These are phyloP conservation scores for Spinellus fusiger DNA, from an alignment of 192 early-diverging fungal species.

Conservation along the genomic window DNA sequence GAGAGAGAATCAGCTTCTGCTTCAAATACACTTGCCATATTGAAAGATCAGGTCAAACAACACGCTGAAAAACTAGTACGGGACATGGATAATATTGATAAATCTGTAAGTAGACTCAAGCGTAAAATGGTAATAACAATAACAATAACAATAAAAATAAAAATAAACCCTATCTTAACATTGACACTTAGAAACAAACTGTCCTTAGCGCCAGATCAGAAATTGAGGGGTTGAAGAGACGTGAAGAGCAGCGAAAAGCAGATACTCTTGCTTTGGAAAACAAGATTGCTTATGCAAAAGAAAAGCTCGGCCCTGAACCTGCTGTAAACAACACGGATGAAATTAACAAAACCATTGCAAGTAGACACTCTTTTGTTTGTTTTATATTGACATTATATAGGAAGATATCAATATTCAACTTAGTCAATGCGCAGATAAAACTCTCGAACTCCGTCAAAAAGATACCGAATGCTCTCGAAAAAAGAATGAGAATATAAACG, in stretches of 20 bases:
- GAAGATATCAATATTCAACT: slow-evolving; percentile 12
- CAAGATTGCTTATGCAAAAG: slow-evolving; percentile 27
- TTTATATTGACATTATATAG: slow-evolving; percentile 4
- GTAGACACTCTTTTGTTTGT: not conserved
- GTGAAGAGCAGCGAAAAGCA: slow-evolving; percentile 25
- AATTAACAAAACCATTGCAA: slow-evolving; percentile 31
- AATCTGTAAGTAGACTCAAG: no score
- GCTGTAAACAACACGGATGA: slow-evolving; percentile 19
- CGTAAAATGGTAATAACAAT: no score
- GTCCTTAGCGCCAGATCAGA: slow-evolving; percentile 25
- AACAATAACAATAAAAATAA: no score
- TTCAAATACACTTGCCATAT: no score
- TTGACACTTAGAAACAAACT: slow-evolving; percentile 26
- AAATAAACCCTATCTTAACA: not conserved
- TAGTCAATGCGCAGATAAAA: slow-evolving; percentile 17
- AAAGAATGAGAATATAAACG: not conserved
- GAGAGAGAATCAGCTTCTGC: no score
- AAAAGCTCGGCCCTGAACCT: slow-evolving; percentile 12
- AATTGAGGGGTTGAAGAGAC: slow-evolving; percentile 26
- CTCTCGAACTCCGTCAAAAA: slow-evolving; percentile 28
- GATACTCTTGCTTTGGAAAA: slow-evolving; percentile 24
- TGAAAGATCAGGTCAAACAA: no score
- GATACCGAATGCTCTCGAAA: slow-evolving; percentile 30
- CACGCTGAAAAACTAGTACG: no score
- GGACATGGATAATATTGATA: not conserved